Evolutionary conservation across 129 eudicot species (phyloP).

Genomic region (Lactuca sativa): DNA sequence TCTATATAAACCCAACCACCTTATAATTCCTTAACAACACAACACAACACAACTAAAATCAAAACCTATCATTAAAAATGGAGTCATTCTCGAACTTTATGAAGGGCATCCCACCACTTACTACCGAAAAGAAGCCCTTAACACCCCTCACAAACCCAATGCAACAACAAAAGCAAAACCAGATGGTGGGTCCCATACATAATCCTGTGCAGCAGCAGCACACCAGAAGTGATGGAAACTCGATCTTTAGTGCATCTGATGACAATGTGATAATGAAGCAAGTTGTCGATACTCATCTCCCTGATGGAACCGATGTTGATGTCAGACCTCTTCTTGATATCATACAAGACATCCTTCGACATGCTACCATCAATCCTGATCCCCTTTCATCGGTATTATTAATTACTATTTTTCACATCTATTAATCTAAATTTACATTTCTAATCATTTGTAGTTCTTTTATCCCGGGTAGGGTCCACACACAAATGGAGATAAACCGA

Average conservation of each 20-base stretch:
- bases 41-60: not conserved
- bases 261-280: constrained; percentile 65
- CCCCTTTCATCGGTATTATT: constrained; percentile 23
- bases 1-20: constrained; percentile 31
- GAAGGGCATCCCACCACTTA: constrained; percentile 32
- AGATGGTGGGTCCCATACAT: constrained; percentile 25
- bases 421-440: too few species aligned
- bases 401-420: too few species aligned
- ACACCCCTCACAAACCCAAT: not conserved
- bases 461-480: constrained; percentile 2
- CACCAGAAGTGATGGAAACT: constrained; percentile 39
- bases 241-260: constrained; percentile 52
- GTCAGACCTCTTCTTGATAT: constrained; percentile 59
- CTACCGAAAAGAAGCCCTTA: constrained; percentile 16
- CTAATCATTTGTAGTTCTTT: not conserved
- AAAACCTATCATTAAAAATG: constrained; percentile 13
- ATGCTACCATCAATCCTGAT: constrained; percentile 41
- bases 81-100: constrained; percentile 18
- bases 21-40: not conserved
- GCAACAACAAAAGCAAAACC: constrained; percentile 24
- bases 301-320: constrained; percentile 55
- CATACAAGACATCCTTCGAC: constrained; percentile 51
- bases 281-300: constrained; percentile 47
- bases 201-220: constrained; percentile 30
- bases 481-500: constrained; percentile 5